Conservation (phyloP, 768 basidiomycete genomes). For the Termitomyces sp. region DNA sequence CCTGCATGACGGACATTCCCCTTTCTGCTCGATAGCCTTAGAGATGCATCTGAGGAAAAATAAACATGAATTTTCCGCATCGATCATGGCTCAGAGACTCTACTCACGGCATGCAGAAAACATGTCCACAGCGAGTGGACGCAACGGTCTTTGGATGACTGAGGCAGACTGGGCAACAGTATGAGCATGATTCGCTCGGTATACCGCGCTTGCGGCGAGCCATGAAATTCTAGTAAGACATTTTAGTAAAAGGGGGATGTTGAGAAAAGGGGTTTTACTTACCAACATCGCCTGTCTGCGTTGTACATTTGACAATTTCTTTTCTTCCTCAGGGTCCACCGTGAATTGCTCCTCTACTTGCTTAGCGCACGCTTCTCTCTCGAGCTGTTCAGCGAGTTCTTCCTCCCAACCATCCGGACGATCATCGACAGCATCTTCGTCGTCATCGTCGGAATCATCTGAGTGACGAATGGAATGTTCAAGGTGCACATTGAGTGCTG, state of each 20-base stretch:
- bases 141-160: background rate
- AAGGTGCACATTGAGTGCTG: slow-evolving; percentile 10
- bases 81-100: no score
- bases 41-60: slow-evolving; percentile 3
- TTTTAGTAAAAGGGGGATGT: background rate
- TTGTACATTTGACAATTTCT: slow-evolving; percentile 1
- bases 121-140: slow-evolving; percentile 13
- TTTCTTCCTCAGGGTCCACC: background rate
- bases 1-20: slow-evolving; percentile 10
- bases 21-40: slow-evolving; percentile 8
- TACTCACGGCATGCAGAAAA: slow-evolving; percentile 14
- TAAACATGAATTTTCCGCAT: background rate
- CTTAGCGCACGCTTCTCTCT: slow-evolving; percentile 1
- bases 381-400: slow-evolving; percentile 3
- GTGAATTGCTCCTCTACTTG: slow-evolving; percentile 6
- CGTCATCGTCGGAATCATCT: slow-evolving; percentile 12
- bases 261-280: slow-evolving; percentile 4
- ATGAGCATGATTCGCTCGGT: slow-evolving; percentile 1
- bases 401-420: slow-evolving; percentile 15
- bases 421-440: background rate
- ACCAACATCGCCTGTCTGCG: slow-evolving; percentile 14
- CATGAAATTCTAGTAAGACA: slow-evolving; percentile 4
- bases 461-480: slow-evolving; percentile 9
- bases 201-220: slow-evolving; percentile 11
- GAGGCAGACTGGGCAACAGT: slow-evolving; percentile 12